phyloP scores from a whole-genome alignment of 1,284 basidiomycete genomes.

The Tilletia indica region DNA sequence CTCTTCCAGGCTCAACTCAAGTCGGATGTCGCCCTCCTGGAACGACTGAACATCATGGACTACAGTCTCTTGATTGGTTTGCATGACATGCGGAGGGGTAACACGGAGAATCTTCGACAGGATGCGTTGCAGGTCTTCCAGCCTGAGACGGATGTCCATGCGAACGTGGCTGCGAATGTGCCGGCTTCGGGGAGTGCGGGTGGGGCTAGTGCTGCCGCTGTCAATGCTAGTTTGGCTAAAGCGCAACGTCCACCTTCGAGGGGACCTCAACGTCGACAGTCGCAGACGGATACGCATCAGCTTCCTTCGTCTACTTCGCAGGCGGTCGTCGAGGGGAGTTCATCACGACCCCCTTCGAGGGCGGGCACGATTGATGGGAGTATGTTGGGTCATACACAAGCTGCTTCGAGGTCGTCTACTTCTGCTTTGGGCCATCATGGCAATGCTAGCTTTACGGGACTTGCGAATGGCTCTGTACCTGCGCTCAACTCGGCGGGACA shows the following conservation, averaged over 20 bases:
- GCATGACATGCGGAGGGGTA: slow-evolving; percentile 86
- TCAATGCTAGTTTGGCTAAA: neutral
- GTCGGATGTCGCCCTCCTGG: slow-evolving; percentile 81
- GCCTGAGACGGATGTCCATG: slow-evolving; percentile 60
- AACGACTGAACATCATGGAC: slow-evolving; percentile 86
- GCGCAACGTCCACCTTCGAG: neutral
- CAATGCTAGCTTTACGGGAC: slow-evolving; percentile 5
- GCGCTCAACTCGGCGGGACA: neutral
- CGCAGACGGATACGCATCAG: slow-evolving; percentile 4
- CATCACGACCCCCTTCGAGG: neutral
- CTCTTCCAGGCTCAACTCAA: slow-evolving; percentile 84
- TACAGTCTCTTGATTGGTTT: slow-evolving; percentile 92
- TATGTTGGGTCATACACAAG: neutral
- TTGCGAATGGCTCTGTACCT: neutral
- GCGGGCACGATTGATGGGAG: neutral
- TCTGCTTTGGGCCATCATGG: neutral
- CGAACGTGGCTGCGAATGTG: neutral
- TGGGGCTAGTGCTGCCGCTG: neutral
- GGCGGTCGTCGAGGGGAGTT: neutral
- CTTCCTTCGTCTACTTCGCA: neutral
- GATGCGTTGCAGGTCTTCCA: slow-evolving; percentile 89
- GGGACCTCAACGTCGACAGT: neutral
- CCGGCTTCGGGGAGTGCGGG: slow-evolving; percentile 38
- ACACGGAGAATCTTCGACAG: slow-evolving; percentile 82
- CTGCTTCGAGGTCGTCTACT: neutral